These are phyloP conservation scores for Smithsoniella earleae DNA, from an alignment of 163 green algal species.

Conservation along the genomic window DNA sequence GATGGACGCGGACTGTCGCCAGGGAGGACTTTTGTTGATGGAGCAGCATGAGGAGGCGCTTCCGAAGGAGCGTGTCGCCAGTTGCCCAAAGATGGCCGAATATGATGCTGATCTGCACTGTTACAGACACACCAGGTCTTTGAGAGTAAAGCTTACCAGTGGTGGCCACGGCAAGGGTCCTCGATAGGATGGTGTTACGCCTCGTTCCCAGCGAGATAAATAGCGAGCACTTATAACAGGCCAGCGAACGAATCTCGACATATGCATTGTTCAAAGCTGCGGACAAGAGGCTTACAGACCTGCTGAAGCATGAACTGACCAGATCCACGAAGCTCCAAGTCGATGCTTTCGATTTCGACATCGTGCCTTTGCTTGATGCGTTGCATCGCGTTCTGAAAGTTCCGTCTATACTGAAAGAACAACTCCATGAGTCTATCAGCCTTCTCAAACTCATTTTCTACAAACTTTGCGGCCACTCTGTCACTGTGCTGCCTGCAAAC, in stretches of 20 bases:
- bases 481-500: constrained; percentile 37
- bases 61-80: constrained; percentile 55
- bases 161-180: too few species aligned
- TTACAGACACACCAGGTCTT: not conserved
- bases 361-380: not conserved
- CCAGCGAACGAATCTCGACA: too few species aligned
- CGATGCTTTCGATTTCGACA: constrained; percentile 3
- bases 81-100: constrained; percentile 61
- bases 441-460: constrained; percentile 94
- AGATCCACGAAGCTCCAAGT: constrained; percentile 11
- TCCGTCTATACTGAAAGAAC: constrained; percentile 47
- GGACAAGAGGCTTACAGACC: too few species aligned
- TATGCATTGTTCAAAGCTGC: too few species aligned
- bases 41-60: constrained; percentile 60
- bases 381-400: not conserved
- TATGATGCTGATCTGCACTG: constrained; percentile 51
- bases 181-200: too few species aligned
- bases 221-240: too few species aligned
- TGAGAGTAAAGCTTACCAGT: too few species aligned
- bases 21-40: constrained; percentile 44
- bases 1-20: not conserved
- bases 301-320: constrained; percentile 27
- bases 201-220: too few species aligned
- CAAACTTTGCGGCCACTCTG: constrained; percentile 84
- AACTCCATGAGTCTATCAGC: constrained; percentile 88